phyloP scores from a whole-genome alignment of 495 filamentous ascomycete genomes.

The Talaromyces adpressus region DNA sequence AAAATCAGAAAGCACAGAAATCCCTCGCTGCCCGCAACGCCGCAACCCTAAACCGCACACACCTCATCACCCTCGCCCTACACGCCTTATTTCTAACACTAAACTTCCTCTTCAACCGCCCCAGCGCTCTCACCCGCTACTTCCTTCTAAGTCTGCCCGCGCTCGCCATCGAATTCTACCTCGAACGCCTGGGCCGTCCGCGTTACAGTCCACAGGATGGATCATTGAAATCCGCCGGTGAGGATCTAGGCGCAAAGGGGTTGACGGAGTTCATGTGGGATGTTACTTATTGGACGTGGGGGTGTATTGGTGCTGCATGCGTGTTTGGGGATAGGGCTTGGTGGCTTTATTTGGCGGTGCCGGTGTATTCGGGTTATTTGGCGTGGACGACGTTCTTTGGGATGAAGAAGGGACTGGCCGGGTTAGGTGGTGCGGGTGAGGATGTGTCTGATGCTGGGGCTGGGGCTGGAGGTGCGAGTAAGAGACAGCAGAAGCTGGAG shows the following conservation, averaged over 20 bases:
- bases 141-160: constrained; percentile 64
- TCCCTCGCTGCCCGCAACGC: constrained; percentile 78
- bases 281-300: constrained; percentile 86
- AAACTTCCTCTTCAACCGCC: constrained; percentile 57
- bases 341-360: constrained; percentile 67
- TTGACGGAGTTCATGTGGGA: constrained; percentile 98
- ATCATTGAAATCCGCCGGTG: constrained; percentile 67
- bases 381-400: constrained; percentile 58
- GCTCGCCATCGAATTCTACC: constrained; percentile 69
- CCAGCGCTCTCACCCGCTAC: constrained; percentile 65
- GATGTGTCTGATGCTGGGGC: constrained; percentile 9
- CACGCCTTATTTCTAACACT: constrained; percentile 68
- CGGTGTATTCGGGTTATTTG: constrained; percentile 61
- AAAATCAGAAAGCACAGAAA: constrained; percentile 81
- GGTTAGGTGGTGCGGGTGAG: constrained; percentile 33
- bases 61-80: constrained; percentile 60
- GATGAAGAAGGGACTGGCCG: constrained; percentile 59
- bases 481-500: constrained; percentile 57
- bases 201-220: constrained; percentile 54
- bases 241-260: constrained; percentile 82
- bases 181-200: constrained; percentile 79
- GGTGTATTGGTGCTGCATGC: constrained; percentile 54
- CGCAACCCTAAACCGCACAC: constrained; percentile 66
- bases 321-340: constrained; percentile 71
- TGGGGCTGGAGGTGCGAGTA: constrained; percentile 35